Conservation (phyloP, 805 yeast genomes). For the Ascoidea asiatica region DNA sequence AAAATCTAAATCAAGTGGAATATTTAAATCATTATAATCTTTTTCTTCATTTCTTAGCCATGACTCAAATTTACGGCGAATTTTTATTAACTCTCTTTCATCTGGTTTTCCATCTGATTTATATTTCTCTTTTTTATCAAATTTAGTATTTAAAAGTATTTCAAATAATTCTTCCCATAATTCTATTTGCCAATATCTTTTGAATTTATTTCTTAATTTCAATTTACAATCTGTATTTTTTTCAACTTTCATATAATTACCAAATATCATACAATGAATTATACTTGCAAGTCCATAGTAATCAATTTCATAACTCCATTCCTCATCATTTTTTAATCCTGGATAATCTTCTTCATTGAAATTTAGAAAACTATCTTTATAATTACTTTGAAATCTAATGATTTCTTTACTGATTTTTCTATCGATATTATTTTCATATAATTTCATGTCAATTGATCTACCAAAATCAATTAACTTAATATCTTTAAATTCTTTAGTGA, state of each 20-base stretch:
- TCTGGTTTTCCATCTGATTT: slow-evolving; percentile 27
- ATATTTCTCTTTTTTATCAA: slow-evolving; percentile 11
- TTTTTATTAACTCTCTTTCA: slow-evolving; percentile 20
- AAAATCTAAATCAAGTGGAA: no score
- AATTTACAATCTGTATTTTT: slow-evolving; percentile 20
- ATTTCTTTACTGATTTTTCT: slow-evolving; percentile 34
- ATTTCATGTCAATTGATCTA: slow-evolving; percentile 55
- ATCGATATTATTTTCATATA: slow-evolving; percentile 39
- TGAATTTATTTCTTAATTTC: slow-evolving; percentile 32
- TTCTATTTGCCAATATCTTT: slow-evolving; percentile 64
- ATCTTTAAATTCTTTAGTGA: slow-evolving; percentile 31
- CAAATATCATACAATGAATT: slow-evolving; percentile 62
- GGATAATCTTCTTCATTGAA: slow-evolving; percentile 48
- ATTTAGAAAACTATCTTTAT: not conserved
- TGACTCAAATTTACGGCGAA: slow-evolving; percentile 29
- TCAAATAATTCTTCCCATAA: slow-evolving; percentile 62
- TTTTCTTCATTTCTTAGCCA: slow-evolving; percentile 6
- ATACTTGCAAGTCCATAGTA: slow-evolving; percentile 72
- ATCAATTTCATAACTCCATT: slow-evolving; percentile 76
- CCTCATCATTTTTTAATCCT: slow-evolving; percentile 41
- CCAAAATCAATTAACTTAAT: slow-evolving; percentile 70
- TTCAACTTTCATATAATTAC: slow-evolving; percentile 34
- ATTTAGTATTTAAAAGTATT: slow-evolving; percentile 44
- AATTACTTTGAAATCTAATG: not conserved
- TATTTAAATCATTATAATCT: not conserved